Base-by-base conservation (phyloP, 2,329 filamentous ascomycete genomes). In the Endoconidiophora polonica region DNA sequence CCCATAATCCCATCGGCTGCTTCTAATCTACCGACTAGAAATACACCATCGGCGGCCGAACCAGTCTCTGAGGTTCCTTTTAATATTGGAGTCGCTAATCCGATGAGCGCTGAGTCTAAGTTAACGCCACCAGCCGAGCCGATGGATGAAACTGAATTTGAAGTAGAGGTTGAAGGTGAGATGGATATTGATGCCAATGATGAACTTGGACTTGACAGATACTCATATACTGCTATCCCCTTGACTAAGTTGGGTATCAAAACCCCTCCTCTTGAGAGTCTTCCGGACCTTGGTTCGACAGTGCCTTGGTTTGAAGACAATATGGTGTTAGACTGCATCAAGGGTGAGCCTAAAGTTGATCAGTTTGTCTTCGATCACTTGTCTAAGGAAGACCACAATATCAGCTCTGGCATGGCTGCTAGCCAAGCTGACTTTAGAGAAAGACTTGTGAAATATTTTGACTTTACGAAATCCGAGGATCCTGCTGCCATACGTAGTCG, bases 391-490 rank as follows among this genome's bases (percentile, higher is more conserved):
- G 18, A 39, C 16, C 9, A 7, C 14, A 24, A n/a, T 6, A 33
- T 45, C 33, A 23, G 29, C 23, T 23, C n/a, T 1, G 26, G 29
- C 14, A 49, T 49, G 47, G 2, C 26, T 10, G 6, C 26, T 29
- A 18, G 26, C 24, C 24, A 49, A 36, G 18, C n/a, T 41, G 22
- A 42, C 9, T 52, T 52, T 22, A 42, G 43, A 18, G 33, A 45
- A 3, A 43, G 41, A 20, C 14, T 52, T 54, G 61, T 67, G 37
- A 58, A 59, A 1, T 79, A 79, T 54, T 64, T 77, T 3, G 63
- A 70, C 6, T 79, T 75, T 52, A 77, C 74, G 5, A 61, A 68
- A 53, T 77, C 75, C 1, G 67, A 68, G 52, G 74, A 77, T 44
- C 71, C 72, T 2, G 65, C 68, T 6, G 74, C 74, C 1, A 59